phyloP scores from a whole-genome alignment of 2,329 filamentous ascomycete genomes.

The Lecanicillium sp. region DNA sequence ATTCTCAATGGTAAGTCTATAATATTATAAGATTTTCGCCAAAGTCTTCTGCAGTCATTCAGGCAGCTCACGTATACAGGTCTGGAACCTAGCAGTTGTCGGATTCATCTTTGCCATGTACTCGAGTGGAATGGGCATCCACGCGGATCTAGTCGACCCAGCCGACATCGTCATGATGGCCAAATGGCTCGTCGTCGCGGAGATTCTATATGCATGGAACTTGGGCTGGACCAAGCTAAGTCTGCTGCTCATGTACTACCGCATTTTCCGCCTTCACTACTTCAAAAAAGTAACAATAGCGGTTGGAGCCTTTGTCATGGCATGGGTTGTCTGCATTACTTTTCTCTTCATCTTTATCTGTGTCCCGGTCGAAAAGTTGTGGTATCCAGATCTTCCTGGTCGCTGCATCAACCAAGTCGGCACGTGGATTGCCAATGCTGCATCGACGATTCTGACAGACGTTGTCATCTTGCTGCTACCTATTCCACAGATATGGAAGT shows the following conservation, averaged over 20 bases:
- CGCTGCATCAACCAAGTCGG: constrained; percentile 41
- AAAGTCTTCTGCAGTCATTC: neutral
- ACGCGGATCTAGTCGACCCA: constrained; percentile 29
- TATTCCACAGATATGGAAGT: constrained; percentile 32
- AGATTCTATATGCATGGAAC: constrained; percentile 40
- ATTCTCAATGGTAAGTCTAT: constrained; percentile 33
- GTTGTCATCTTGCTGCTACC: constrained; percentile 37
- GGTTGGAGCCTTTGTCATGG: constrained; percentile 34
- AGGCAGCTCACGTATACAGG: constrained; percentile 15
- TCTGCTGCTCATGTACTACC: constrained; percentile 44
- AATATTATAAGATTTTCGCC: neutral
- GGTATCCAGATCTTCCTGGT: constrained; percentile 36
- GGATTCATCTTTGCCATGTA: constrained; percentile 43
- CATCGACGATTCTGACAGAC: constrained; percentile 39
- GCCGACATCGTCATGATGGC: constrained; percentile 33
- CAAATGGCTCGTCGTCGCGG: constrained; percentile 39
- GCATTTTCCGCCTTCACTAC: constrained; percentile 38
- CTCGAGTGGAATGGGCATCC: constrained; percentile 36
- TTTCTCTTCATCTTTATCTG: constrained; percentile 46
- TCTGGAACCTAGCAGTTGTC: constrained; percentile 33
- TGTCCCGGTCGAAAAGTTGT: constrained; percentile 39
- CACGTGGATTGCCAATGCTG: constrained; percentile 42
- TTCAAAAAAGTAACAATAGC: constrained; percentile 33
- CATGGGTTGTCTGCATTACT: constrained; percentile 39
- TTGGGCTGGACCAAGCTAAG: constrained; percentile 42